Percentiles rank a stretch among this genome's conserved stretches.
Conservation (phyloP, 2,329 filamentous ascomycete species). For the Purpureocillium lavendulum region DNA sequence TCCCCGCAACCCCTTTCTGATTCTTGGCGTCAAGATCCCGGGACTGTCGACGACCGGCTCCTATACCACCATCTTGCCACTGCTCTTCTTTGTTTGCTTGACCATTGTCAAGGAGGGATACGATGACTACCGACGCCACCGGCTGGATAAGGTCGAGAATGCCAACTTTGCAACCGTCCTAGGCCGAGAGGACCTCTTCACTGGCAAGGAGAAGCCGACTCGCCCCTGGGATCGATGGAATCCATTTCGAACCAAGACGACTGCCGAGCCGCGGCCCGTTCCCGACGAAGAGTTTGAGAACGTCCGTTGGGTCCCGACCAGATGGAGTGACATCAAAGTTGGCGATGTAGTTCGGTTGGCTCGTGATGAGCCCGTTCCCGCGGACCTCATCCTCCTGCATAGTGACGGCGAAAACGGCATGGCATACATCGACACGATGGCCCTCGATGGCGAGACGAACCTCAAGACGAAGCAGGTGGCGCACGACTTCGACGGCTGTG, state of each 20-base stretch:
- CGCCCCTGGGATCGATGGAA: slow-evolving; percentile 19
- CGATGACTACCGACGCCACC: slow-evolving; percentile 73
- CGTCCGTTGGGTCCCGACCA: slow-evolving; percentile 40
- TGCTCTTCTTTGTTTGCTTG: slow-evolving; percentile 69
- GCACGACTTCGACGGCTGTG: slow-evolving; percentile 50
- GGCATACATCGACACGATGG: slow-evolving; percentile 82
- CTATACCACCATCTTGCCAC: slow-evolving; percentile 66
- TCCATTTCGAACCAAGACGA: slow-evolving; percentile 21
- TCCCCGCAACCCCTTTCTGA: neutral
- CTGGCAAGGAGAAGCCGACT: slow-evolving; percentile 15
- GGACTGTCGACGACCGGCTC: slow-evolving; percentile 67
- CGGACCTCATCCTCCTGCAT: slow-evolving; percentile 73
- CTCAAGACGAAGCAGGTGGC: slow-evolving; percentile 68
- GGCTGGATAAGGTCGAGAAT: slow-evolving; percentile 77
- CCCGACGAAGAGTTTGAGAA: slow-evolving; percentile 54
- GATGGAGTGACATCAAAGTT: slow-evolving; percentile 39
- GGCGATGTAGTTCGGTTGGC: slow-evolving; percentile 40
- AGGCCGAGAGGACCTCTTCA: slow-evolving; percentile 25
- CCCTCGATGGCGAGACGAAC: slow-evolving; percentile 74
- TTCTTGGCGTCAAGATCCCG: slow-evolving; percentile 37
- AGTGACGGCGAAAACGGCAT: slow-evolving; percentile 69
- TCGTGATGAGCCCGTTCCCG: slow-evolving; percentile 73
- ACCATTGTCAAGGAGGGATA: slow-evolving; percentile 83
- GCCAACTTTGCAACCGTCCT: slow-evolving; percentile 39
- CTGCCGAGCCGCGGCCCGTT: slow-evolving; percentile 16